A percentile compares a stretch with the other conserved stretches of the same genome.
Conservation (phyloP, 2,329 filamentous ascomycete genomes). For the Cytospora mali region DNA sequence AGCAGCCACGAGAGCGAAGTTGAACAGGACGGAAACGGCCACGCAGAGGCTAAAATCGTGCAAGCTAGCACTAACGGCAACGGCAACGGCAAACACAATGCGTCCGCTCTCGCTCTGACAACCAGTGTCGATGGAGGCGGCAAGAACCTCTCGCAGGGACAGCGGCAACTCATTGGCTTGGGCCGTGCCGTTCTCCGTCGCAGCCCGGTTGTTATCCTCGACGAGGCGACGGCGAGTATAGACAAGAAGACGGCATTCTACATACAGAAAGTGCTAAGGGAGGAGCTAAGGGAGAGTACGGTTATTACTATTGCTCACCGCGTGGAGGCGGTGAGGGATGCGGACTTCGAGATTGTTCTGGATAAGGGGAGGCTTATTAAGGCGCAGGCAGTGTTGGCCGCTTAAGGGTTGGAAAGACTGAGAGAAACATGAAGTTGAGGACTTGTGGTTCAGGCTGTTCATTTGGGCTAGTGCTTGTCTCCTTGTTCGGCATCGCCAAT, state of each 20-base stretch:
- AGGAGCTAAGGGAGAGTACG: conserved; percentile 58
- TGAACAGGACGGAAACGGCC: background rate
- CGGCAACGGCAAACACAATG: conserved; percentile 32
- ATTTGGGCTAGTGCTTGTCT: too few species aligned
- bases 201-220: conserved; percentile 63
- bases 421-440: background rate
- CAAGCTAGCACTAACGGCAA: conserved; percentile 41
- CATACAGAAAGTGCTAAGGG: conserved; percentile 60
- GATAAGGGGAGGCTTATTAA: conserved; percentile 55
- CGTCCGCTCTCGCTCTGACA: conserved; percentile 44
- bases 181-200: conserved; percentile 61
- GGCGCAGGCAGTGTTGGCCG: conserved; percentile 14
- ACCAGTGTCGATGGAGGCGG: conserved; percentile 61
- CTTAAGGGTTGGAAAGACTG: background rate
- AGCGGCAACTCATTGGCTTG: conserved; percentile 64
- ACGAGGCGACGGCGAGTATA: conserved; percentile 67
- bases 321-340: conserved; percentile 62
- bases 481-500: too few species aligned
- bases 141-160: conserved; percentile 64
- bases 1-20: conserved; percentile 1
- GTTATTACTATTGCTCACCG: conserved; percentile 70
- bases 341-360: conserved; percentile 57
- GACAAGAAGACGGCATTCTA: conserved; percentile 60
- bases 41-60: background rate
- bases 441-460: too few species aligned